Evolutionary conservation across 176 grass and related monocot species (phyloP), one percentile per base, ranked within the genome.

Genomic region (Hyparrhenia diplandra): DNA sequence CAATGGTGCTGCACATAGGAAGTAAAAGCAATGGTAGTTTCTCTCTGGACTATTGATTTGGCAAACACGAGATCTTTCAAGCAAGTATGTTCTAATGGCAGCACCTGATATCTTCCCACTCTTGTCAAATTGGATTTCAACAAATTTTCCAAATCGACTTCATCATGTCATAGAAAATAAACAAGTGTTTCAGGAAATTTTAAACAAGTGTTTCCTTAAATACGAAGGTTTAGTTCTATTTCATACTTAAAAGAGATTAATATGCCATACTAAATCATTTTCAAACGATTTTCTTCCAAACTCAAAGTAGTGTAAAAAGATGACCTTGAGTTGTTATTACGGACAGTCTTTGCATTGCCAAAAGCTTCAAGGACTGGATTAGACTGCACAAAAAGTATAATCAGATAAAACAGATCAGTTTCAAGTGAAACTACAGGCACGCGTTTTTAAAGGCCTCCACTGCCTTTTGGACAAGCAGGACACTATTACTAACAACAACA

Each of bases 331-430:
- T 97, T 97, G 65, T 97, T 94, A 69, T 94, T 97, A 60, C 92
- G 86, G 76, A 97, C 89, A 77, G 94, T 97, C 81, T 97, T 97
- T 42, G 94, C 89, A 89, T 97, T 97, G 61, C 94, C 92, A 80
- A 97, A 97, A 41, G 94, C 94, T 94, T 97, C 94, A 75, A 97
- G 92, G 78, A 97, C 87, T 43, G 94, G 94, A 90, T 97, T 97
- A 39, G 94, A 97, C 94, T 97, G 80, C 81, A 84, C 5, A 25
- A 64, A 77, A 82, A 59, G 85, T 60, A 64, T 81, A 68, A 79
- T 67, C 52, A 59, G 40, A 30, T 71, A 34, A 36, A 41, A 39
- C 25, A 65, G 5, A 61, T 32, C 30, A 79, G 8, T 30, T 51
- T n/a, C 59, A 79, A 62, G 47, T 57, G 69, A 88, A 84, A 74